Evolutionary conservation across 805 yeast species (phyloP), one percentile per base, ranked within the genome.

Genomic region (Starmerella sp.): DNA sequence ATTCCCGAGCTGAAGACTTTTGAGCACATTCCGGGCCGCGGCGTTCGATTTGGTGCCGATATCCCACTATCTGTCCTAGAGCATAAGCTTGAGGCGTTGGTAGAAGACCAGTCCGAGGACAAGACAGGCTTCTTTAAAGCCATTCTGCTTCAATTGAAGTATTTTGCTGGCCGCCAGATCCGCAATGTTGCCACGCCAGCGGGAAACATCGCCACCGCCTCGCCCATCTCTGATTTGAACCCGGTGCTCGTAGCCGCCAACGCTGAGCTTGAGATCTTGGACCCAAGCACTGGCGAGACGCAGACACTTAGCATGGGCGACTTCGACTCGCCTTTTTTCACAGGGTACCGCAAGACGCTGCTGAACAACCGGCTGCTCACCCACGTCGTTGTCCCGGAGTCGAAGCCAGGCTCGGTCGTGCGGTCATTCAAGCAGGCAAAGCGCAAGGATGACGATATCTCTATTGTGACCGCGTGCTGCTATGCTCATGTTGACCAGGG

Each of bases 111-210:
- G 7, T 63, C 62, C 13, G 48, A 53, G 13, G 64, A 65, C 10
- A 60, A 58, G 54, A 67, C 71, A 6, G 75, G 73, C 59, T 71
- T 70, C 14, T 75, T 57, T 57, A 50, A 58, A 14, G 73, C 73
- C 13, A 71, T 75, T 37, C 65, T 69, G 14, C 62, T 67, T 22
- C 79, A 75, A 59, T 65, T 75, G 54, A 74, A 75, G 61, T 68
- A 71, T 55, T 75, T 75, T 62, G 79, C 79, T 0, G 77, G 78
- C 1, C 66, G 77, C 37, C 78, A 76, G 56, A 74, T 75, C 52
- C 68, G 79, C 54, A 75, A 75, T 55, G 77, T 74, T 8, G 79
- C 77, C 14, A 75, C 77, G 10, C 74, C 77, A 1, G 77, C 78
- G 0, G 79, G 79, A 39, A 73, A 73, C 44, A 74, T 75, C 45